Conservation (phyloP, 345 rosid genomes). For the Euclidium syriacum region DNA sequence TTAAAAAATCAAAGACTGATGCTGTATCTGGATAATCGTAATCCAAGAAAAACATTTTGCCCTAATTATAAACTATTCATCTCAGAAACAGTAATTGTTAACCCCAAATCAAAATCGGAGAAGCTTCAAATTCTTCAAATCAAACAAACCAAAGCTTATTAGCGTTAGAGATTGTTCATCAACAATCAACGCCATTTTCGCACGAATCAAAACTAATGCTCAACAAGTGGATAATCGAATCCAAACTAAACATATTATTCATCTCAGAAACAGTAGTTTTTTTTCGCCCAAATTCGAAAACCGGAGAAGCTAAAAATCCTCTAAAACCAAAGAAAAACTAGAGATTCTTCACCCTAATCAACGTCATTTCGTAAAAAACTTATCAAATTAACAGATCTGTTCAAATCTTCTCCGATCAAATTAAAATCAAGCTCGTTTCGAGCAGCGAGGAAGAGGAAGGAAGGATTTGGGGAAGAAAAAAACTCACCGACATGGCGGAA, state of each 20-base stretch:
- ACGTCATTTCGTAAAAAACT: too few relatives aligned
- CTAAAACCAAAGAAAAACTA: too few relatives aligned
- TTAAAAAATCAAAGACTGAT: neutral
- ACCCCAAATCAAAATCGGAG: neutral
- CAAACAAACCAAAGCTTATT: neutral
- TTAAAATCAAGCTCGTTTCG: neutral
- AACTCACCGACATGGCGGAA: constrained; percentile 27
- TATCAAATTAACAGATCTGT: constrained; percentile 29
- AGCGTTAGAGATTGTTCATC: neutral
- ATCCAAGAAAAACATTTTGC: neutral
- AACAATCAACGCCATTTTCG: neutral
- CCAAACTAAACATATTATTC: too few relatives aligned
- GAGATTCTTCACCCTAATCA: too few relatives aligned
- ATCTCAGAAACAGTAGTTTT: too few relatives aligned
- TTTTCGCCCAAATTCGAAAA: too few relatives aligned
- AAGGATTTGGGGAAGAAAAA: neutral
- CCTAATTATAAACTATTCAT: neutral
- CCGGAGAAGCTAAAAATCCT: too few relatives aligned
- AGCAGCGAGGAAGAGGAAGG: neutral
- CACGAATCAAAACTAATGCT: too few relatives aligned
- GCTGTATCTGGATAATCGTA: neutral
- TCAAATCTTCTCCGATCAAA: neutral
- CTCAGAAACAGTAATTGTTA: neutral
- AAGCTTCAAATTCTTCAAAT: neutral
- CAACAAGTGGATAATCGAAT: too few relatives aligned